A percentile compares a stretch with the other conserved stretches of the same genome.
phyloP scores from a whole-genome alignment of 1,139 yeast species.

The Yamadazyma friedrichii region DNA sequence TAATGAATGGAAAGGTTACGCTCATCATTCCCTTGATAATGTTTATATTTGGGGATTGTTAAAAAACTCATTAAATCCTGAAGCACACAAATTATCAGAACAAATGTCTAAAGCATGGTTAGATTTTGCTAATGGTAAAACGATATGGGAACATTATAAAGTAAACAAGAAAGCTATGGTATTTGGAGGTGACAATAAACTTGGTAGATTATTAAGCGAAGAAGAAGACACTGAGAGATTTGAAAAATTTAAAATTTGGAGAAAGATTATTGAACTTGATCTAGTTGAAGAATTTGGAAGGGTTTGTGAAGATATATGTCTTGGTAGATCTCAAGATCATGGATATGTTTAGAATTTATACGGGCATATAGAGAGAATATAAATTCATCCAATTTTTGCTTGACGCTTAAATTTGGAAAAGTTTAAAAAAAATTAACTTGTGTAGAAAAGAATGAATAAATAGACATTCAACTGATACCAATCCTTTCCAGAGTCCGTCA shows the following conservation, averaged over 20 bases:
- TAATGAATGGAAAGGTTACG: conserved; percentile 14
- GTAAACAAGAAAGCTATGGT: conserved; percentile 10
- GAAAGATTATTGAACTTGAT: conserved; percentile 9
- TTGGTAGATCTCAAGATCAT: conserved; percentile 8
- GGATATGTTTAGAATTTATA: conserved; percentile 2
- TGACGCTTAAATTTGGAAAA: no score
- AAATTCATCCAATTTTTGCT: no score
- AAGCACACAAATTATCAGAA: conserved; percentile 5
- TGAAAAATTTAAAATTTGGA: conserved; percentile 13
- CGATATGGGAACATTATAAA: conserved; percentile 9
- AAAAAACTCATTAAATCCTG: conserved; percentile 8
- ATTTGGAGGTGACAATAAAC: conserved; percentile 10
- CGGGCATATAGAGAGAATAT: no score
- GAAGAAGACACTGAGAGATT: conserved; percentile 8
- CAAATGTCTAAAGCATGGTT: conserved; percentile 10
- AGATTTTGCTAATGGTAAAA: conserved; percentile 16
- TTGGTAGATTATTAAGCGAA: neutral
- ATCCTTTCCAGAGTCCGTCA: no score
- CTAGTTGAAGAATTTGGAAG: conserved; percentile 14
- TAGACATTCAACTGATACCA: no score
- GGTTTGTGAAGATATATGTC: conserved; percentile 11
- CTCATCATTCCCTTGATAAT: conserved; percentile 18
- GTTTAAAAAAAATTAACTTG: no score
- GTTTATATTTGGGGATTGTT: conserved; percentile 15
- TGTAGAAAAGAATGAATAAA: no score